phyloP scores from a whole-genome alignment of 257 asterid species.

The Jacaranda copaia region DNA sequence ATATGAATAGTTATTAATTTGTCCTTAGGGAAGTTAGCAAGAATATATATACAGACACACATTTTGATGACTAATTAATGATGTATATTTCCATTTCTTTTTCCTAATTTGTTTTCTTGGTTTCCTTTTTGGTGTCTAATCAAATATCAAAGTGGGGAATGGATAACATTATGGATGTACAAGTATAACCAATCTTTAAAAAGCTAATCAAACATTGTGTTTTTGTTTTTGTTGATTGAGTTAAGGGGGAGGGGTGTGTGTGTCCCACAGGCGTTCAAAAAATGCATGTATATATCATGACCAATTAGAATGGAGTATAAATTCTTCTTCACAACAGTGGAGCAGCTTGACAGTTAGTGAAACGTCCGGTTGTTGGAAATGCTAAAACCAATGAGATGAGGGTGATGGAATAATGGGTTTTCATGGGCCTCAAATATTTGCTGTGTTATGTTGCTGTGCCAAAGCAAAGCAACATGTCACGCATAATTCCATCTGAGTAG shows the following conservation, averaged over 20 bases:
- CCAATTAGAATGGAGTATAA: not conserved
- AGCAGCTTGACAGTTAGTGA: constrained; percentile 31
- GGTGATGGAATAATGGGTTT: constrained; percentile 13
- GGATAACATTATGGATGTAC: not conserved
- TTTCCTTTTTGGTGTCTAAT: not conserved
- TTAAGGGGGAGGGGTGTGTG: too few relatives aligned
- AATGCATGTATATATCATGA: not conserved
- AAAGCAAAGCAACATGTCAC: constrained; percentile 13
- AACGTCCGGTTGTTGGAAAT: constrained; percentile 32
- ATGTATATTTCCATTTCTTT: not conserved
- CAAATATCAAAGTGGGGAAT: not conserved
- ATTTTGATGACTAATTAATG: too few relatives aligned
- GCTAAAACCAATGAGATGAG: constrained; percentile 20
- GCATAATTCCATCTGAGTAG: constrained; percentile 19
- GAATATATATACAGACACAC: too few relatives aligned
- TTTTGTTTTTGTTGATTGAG: not conserved
- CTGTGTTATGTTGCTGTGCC: not conserved
- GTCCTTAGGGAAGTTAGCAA: too few relatives aligned
- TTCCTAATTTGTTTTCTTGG: not conserved
- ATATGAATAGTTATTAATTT: too few relatives aligned
- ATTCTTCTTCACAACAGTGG: not conserved
- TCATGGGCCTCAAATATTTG: constrained; percentile 16
- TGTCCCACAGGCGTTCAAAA: not conserved
- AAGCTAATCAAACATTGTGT: not conserved
- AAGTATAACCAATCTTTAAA: not conserved